Percentiles rank a stretch among this genome's conserved stretches.
Evolutionary conservation across 768 basidiomycete species (phyloP).

Genomic region (Suillus discolor): DNA sequence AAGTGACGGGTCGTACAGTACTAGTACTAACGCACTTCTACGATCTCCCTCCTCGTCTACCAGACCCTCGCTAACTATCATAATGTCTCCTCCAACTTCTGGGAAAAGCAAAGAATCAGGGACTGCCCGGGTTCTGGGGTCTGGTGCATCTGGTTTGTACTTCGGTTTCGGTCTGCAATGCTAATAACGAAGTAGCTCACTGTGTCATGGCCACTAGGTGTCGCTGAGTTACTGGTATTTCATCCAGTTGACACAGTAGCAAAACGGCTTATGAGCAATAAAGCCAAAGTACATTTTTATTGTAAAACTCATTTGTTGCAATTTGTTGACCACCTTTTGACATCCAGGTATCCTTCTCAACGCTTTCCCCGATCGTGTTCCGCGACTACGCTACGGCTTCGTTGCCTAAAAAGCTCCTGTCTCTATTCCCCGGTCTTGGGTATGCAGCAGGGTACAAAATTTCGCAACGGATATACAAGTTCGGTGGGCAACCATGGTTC

Average conservation of each 20-base stretch:
- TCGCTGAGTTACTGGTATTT: constrained; percentile 94
- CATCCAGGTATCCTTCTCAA: constrained; percentile 59
- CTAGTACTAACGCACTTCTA: too few relatives aligned
- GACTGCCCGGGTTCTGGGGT: constrained; percentile 86
- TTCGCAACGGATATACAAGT: constrained; percentile 93
- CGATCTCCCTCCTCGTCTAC: not conserved
- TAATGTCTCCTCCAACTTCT: constrained; percentile 51
- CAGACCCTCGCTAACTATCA: not conserved
- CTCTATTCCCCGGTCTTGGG: constrained; percentile 96
- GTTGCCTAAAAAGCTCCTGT: constrained; percentile 69
- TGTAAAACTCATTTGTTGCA: not conserved
- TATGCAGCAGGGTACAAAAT: constrained; percentile 99
- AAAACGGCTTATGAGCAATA: constrained; percentile 99
- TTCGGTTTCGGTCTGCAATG: not conserved
- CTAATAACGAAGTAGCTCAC: not conserved
- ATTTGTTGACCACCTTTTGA: constrained; percentile 6
- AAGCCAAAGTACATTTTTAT: constrained; percentile 59
- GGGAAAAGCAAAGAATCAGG: constrained; percentile 78
- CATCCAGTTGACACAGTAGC: constrained; percentile 97
- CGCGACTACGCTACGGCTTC: constrained; percentile 76
- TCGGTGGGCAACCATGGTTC: constrained; percentile 98
- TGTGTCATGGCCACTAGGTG: constrained; percentile 48
- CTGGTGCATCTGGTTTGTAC: constrained; percentile 82
- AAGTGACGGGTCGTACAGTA: not conserved
- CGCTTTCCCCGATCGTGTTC: constrained; percentile 83